Evolutionary conservation across 306 rosid species (phyloP).

Genomic region (Benincasa hispida): DNA sequence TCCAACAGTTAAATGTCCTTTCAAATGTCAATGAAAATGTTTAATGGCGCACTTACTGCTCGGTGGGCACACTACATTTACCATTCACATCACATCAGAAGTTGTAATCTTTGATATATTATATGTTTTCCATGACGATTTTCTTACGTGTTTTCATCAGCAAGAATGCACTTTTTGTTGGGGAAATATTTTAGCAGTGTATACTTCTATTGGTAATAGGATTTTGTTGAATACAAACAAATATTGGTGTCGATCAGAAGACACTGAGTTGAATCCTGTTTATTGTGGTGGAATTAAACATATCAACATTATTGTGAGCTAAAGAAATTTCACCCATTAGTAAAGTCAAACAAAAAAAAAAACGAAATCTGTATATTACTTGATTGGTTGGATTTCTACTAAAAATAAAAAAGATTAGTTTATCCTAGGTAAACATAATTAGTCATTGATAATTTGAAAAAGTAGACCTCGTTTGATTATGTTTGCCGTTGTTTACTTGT

Average conservation of each 20-base stretch:
- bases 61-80: background rate
- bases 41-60: constrained; percentile 3
- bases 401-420: no score
- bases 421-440: no score
- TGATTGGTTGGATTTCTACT: background rate
- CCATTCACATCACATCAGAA: constrained; percentile 3
- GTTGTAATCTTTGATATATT: background rate
- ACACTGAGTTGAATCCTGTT: background rate
- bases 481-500: no score
- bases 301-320: background rate
- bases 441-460: no score
- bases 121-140: background rate
- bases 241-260: no score
- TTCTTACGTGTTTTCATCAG: background rate
- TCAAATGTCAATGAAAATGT: background rate
- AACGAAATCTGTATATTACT: background rate
- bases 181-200: background rate
- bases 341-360: background rate
- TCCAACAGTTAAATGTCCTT: background rate
- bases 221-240: no score
- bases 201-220: background rate
- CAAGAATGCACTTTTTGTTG: background rate
- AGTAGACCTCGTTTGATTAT: no score
- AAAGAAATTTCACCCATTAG: background rate
- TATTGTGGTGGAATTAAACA: background rate